Evolutionary conservation across 176 grass and related monocot genomes (phyloP).

Genomic region (Eleusine coracana): DNA sequence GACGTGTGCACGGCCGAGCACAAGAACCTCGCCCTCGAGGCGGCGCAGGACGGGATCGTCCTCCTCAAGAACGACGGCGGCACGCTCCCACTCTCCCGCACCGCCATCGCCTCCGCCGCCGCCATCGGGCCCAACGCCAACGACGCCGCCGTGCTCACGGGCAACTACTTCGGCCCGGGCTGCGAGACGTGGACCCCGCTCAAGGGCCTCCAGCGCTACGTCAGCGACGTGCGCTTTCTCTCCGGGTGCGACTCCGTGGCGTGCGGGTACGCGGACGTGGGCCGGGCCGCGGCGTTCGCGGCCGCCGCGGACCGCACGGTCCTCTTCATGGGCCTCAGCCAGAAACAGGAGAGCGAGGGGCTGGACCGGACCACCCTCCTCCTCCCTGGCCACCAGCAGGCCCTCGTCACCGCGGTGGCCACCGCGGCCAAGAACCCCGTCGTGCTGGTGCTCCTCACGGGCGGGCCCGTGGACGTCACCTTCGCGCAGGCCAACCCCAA

Average conservation of each 20-base stretch:
- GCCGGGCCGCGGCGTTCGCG: slow-evolving; percentile 33
- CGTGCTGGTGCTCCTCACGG: slow-evolving; percentile 75
- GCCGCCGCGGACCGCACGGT: slow-evolving; percentile 47
- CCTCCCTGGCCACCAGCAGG: slow-evolving; percentile 73
- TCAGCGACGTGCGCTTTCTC: slow-evolving; percentile 28
- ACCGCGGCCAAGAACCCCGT: slow-evolving; percentile 54
- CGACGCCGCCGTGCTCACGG: slow-evolving; percentile 41
- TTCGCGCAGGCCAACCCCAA: slow-evolving; percentile 63
- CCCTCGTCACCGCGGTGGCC: slow-evolving; percentile 62
- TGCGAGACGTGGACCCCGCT: slow-evolving; percentile 60
- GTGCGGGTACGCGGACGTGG: slow-evolving; percentile 26
- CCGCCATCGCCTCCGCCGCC: slow-evolving; percentile 30
- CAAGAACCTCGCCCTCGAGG: slow-evolving; percentile 59
- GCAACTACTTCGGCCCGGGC: slow-evolving; percentile 70
- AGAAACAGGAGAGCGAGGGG: slow-evolving; percentile 69
- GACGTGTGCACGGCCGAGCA: slow-evolving; percentile 62
- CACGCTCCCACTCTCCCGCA: slow-evolving; percentile 44
- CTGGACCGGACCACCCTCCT: slow-evolving; percentile 58
- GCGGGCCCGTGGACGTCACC: slow-evolving; percentile 67
- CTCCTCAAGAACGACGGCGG: slow-evolving; percentile 65
- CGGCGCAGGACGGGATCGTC: slow-evolving; percentile 72
- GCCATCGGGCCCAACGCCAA: slow-evolving; percentile 69
- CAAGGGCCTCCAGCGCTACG: slow-evolving; percentile 33
- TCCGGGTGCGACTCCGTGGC: slow-evolving; percentile 53
- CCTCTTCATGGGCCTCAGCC: slow-evolving; percentile 71